A percentile compares a stretch with the other conserved stretches of the same genome.
These are phyloP conservation scores for Dictyostelium intermedium DNA, from an alignment of 78 protist genomes.

Conservation along the genomic window DNA sequence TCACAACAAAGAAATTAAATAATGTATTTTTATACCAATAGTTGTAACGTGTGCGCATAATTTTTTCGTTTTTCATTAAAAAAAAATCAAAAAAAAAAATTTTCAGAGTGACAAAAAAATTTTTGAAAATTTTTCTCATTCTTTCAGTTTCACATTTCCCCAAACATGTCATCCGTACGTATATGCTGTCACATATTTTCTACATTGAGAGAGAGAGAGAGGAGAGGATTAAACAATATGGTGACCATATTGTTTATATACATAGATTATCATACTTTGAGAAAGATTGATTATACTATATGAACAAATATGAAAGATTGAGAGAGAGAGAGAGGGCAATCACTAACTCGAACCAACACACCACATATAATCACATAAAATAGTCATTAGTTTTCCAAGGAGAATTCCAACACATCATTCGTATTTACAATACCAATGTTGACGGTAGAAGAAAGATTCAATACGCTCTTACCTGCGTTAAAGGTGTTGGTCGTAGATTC, in stretches of 20 bases:
- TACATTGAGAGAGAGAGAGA: background rate
- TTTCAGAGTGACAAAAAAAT: background rate
- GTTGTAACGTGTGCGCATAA: background rate
- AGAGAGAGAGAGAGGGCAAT: too few relatives aligned
- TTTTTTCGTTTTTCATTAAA: background rate
- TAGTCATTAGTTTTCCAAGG: slow-evolving; percentile 44
- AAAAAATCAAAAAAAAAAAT: background rate
- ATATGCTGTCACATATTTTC: background rate
- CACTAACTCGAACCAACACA: background rate
- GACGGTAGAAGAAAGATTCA: slow-evolving; percentile 95
- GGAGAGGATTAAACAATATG: background rate
- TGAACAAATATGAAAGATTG: too few relatives aligned
- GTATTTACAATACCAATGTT: slow-evolving; percentile 98
- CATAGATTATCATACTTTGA: background rate
- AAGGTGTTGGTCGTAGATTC: slow-evolving; percentile 99
- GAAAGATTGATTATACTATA: background rate
- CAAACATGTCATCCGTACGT: background rate
- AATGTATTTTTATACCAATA: too few relatives aligned
- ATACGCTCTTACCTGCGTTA: slow-evolving; percentile 96
- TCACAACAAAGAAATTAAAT: too few relatives aligned
- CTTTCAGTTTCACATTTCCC: background rate
- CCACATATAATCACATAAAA: background rate
- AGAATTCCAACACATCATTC: slow-evolving; percentile 95
- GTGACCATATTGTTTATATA: background rate
- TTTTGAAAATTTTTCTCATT: background rate